Evolutionary conservation across 164 flowering plant species (phyloP), one percentile per base, ranked within the genome.

Genomic region (Sextonia rubra): DNA sequence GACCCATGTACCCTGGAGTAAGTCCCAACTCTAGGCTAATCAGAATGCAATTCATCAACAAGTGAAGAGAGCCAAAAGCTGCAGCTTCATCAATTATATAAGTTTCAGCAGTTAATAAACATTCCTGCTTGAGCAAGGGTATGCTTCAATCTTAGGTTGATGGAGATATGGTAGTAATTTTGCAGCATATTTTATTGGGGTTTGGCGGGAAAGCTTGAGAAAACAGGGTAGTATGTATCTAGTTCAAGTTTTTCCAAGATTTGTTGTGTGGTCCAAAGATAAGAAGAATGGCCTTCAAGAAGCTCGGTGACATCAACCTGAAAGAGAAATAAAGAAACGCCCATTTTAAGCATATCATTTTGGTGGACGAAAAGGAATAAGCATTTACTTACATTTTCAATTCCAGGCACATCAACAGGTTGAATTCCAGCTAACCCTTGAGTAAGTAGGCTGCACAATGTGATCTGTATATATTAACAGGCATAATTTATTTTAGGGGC

Each of bases 351-450:
- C 18, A 17, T 26, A 5, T 64, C 27, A 15, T 1, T 1, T 26
- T 64, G 7, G n/a, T 26, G 6, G 47, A 15, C 14, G 27, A 25
- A 29, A 67, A 47, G 18, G 27, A 32, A 14, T 14, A 68, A 55
- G 47, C 12, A 62, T 37, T n/a, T 14, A 69, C 93, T 82, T 85
- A 90, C 99, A 84, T 92, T 96, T 79, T 93, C 95, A 73, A 93
- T 89, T 30, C 98, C 99, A 29, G 86, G 88, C 55, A 86, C 74
- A 56, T 83, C 79, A 49, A 92, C 81, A 6, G 97, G 86, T 82
- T 93, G 93, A 72, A 96, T 96, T 84, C 98, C 99, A 68, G 99
- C 99, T 70, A 96, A 85, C 73, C 99, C 99, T 86, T 88, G 85
- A 9, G 87, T 75, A 66, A 93, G 91, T 47, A 96, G 82, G 77